Percentiles rank a stretch among this genome's conserved stretches.
These are phyloP conservation scores for Tolypocladium sp. DNA, from an alignment of 2,329 filamentous ascomycete species.

Conservation along the genomic window DNA sequence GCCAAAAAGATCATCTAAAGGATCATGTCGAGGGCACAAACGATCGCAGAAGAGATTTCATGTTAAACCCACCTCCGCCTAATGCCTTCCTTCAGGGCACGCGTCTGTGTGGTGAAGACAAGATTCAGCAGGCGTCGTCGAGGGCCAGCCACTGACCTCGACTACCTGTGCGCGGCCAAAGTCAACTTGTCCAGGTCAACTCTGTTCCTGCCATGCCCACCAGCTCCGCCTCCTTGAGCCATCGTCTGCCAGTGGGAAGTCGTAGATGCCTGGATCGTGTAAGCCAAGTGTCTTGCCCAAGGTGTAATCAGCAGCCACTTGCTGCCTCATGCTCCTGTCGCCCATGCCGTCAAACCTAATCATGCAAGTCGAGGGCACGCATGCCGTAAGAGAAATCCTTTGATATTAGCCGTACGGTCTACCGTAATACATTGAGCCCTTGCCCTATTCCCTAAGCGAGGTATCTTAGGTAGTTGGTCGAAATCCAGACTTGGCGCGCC, in stretches of 20 bases:
- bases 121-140: background rate
- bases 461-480: background rate
- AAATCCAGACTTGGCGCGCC: background rate
- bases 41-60: background rate
- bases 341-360: background rate
- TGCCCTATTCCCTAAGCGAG: background rate
- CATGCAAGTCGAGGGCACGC: background rate
- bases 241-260: background rate
- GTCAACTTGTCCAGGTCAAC: background rate
- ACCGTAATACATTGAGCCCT: background rate
- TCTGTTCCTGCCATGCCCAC: background rate
- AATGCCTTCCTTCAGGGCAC: background rate
- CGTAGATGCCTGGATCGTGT: background rate
- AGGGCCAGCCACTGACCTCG: background rate
- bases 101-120: background rate
- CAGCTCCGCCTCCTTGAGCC: no score
- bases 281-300: background rate
- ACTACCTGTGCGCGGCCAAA: background rate
- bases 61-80: background rate
- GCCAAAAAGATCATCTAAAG: no score
- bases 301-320: background rate
- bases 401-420: background rate
- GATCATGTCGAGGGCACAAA: no score
- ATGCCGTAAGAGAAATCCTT: background rate
- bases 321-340: no score